Base-by-base conservation (phyloP, 2,329 filamentous ascomycete species). In the Xylaria sp. region DNA sequence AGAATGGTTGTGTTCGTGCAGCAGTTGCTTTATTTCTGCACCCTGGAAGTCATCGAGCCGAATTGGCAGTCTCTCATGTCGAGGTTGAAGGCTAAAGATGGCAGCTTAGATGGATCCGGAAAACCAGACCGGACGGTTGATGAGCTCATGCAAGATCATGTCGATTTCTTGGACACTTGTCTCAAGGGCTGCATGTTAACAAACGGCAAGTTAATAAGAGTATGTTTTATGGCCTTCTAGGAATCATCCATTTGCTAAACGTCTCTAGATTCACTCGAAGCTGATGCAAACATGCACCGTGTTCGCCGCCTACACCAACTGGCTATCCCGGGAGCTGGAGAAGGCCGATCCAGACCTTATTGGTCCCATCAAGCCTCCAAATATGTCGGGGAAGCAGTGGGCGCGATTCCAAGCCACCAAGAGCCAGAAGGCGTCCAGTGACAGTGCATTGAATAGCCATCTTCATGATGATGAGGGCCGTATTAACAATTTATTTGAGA, bases 181-280 rank as follows among this genome's bases (percentile, higher is more conserved):
- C 85, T 99, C 75, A 99, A 98, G 82, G 96, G 98, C 82, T 98
- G 96, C 83, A 98, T 98, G 94, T 86, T 99, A 72, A 99, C 96
- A 21, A 98, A 99, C 79, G 93, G 93, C 78, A 98, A 97, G 82
- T 86, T 99, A 6, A 83, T 99, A 5, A 91, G 93, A 81, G 95
- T 97, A 86, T 72, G 85, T 51, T 48, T 65, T 59, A 27, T 11
- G n/a, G 7, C 12, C 21, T 32, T 27, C 36, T 32, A 4, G 3
- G 48, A 39, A 71, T 63, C 53, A 47, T 51, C 32, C 14, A 39
- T 66, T 63, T 55, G 42, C 75, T 78, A 58, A 78, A 71, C 42
- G 32, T 24, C 7, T 30, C 1, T 65, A 98, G 95, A 97, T 99
- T 77, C 95, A 98, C 82, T 96, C 94, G 67, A 98, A 98, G 79